Evolutionary conservation across 2,329 filamentous ascomycete species (phyloP), one percentile per base, ranked within the genome.

Genomic region (Zalaria sp.): DNA sequence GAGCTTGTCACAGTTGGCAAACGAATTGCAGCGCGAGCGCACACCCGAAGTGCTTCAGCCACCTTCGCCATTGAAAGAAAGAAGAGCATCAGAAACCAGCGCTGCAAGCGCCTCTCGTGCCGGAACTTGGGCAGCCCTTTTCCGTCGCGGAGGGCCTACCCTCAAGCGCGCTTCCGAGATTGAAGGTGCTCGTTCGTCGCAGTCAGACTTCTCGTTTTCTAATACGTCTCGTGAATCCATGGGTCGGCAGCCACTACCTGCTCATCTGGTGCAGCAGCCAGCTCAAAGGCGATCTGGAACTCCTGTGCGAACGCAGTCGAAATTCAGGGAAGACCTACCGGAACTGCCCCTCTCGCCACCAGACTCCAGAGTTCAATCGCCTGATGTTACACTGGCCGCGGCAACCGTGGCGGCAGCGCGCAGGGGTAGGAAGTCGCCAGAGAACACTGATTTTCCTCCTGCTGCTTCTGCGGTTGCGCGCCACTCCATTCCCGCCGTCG

Each of bases 191-290:
- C 29, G 29, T 7, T 32, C 29, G 29, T 32, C 29, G 2, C 73
- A 81, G 3, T 82, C 84, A 0, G 87, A 88, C n/a, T 52, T 54
- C 11, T 68, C 66, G 0, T 91, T 93, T 57, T 87, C 86, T 4
- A 94, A 94, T 54, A 84, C 86, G 0, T 94, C 88, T 1, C 75
- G 87, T 48, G 88, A 94, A 54, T 93, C 88, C 10, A 89, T 94
- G 64, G 69, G 72, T 47, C 69, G 66, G 48, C 66, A 77, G 43
- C 61, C 65, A 41, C 64, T 66, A 27, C 69, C 71, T 11, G 62
- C 68, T 38, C 69, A 72, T 43, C 58, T 70, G 25, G 51, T 68
- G 11, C 61, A 57, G 40, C 53, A 54, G 34, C 55, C 50, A 40
- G 58, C 54, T 39, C 59, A 65, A 29, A 66, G 69, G 43, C 61